Percentiles rank a stretch among this genome's conserved stretches.
These are phyloP conservation scores for Diversispora epigaea DNA, from an alignment of 192 early-diverging fungal genomes.

Conservation along the genomic window DNA sequence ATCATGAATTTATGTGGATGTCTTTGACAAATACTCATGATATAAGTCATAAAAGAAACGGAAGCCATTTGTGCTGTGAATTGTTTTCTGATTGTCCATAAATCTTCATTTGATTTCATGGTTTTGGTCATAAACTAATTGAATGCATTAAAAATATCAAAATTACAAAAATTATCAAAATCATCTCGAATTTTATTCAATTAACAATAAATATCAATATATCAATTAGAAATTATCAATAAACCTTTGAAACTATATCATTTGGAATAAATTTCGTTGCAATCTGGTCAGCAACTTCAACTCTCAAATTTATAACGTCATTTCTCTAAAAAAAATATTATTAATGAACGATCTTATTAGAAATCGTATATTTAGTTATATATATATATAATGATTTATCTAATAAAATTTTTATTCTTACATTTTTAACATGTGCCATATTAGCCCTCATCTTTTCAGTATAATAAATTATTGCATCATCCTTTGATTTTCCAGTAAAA, in stretches of 20 bases:
- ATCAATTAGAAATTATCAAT: slow-evolving; percentile 6
- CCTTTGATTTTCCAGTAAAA: slow-evolving; percentile 71
- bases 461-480: slow-evolving; percentile 83
- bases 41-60: slow-evolving; percentile 87
- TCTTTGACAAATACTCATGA: slow-evolving; percentile 84
- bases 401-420: not conserved
- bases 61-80: slow-evolving; percentile 90
- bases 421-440: slow-evolving; percentile 11
- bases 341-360: not conserved
- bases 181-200: too few species aligned
- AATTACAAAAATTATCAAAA: too few species aligned
- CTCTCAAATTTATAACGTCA: slow-evolving; percentile 64
- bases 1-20: slow-evolving; percentile 87
- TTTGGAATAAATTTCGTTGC: slow-evolving; percentile 80
- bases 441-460: slow-evolving; percentile 72
- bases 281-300: slow-evolving; percentile 89
- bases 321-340: not conserved
- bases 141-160: not conserved
- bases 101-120: slow-evolving; percentile 80
- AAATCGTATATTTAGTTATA: too few species aligned
- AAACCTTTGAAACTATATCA: slow-evolving; percentile 77
- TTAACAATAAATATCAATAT: not conserved
- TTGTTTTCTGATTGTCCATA: slow-evolving; percentile 93
- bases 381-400: not conserved
- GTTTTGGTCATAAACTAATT: slow-evolving; percentile 67